These are phyloP conservation scores for Chlorella vulgaris DNA, from an alignment of 139 green algal genomes.

Conservation along the genomic window DNA sequence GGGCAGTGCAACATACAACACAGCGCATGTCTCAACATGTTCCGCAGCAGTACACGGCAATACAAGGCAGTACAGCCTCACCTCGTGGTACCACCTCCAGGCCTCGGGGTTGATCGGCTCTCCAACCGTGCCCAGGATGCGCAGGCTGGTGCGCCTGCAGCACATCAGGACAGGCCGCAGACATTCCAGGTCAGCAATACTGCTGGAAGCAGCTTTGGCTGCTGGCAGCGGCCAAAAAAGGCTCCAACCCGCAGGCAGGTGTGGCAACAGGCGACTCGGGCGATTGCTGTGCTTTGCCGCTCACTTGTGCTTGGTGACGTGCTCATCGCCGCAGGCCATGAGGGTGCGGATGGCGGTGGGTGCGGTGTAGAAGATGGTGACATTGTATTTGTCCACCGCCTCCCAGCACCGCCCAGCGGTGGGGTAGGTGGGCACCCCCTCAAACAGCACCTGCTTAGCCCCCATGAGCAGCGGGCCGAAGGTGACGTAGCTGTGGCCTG, in stretches of 20 bases:
- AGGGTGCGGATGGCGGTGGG: conserved; percentile 93
- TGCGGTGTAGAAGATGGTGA: conserved; percentile 95
- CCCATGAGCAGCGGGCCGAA: conserved; percentile 91
- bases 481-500: conserved; percentile 83
- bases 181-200: background rate
- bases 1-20: background rate
- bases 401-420: conserved; percentile 91
- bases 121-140: conserved; percentile 93
- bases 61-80: conserved; percentile 25
- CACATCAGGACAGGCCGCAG: background rate
- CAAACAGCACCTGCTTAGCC: conserved; percentile 88
- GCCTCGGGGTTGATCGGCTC: conserved; percentile 99
- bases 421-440: conserved; percentile 88
- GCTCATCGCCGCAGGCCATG: conserved; percentile 83
- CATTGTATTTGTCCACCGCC: conserved; percentile 88
- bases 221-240: background rate
- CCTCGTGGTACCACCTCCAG: conserved; percentile 94
- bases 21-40: background rate
- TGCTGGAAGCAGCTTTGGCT: background rate
- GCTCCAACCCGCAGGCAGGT: background rate
- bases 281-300: background rate
- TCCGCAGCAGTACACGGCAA: background rate
- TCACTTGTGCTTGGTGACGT: conserved; percentile 58
- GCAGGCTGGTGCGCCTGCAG: conserved; percentile 57
- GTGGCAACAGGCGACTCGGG: no score